A percentile compares a stretch with the other conserved stretches of the same genome.
phyloP scores from a whole-genome alignment of 306 rosid species.

The Sophora flavescens region DNA sequence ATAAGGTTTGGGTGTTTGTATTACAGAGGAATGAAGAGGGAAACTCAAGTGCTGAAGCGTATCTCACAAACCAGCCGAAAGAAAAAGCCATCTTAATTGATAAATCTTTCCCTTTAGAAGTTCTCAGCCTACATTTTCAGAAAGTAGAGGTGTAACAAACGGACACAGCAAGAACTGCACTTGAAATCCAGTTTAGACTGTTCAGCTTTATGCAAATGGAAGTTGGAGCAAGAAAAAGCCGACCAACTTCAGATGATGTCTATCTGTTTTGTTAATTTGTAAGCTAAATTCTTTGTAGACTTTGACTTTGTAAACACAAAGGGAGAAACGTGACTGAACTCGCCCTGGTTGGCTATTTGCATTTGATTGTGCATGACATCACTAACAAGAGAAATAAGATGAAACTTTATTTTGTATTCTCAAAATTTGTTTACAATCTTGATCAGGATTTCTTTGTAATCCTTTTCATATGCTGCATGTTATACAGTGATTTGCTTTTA shows the following conservation, averaged over 20 bases:
- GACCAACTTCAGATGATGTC: slow-evolving; percentile 8
- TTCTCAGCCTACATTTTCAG: slow-evolving; percentile 33
- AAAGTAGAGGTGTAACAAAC: slow-evolving; percentile 25
- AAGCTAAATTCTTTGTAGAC: slow-evolving; percentile 30
- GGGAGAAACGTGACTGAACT: slow-evolving; percentile 12
- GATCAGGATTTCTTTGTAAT: slow-evolving; percentile 28
- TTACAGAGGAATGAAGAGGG: slow-evolving; percentile 71
- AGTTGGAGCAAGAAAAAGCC: slow-evolving; percentile 26
- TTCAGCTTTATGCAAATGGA: slow-evolving; percentile 29
- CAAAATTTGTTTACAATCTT: slow-evolving; percentile 27
- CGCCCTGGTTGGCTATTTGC: slow-evolving; percentile 25
- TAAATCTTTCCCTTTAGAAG: slow-evolving; percentile 23
- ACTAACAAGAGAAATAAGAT: slow-evolving; percentile 19
- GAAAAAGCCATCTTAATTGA: slow-evolving; percentile 69
- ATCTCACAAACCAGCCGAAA: slow-evolving; percentile 61
- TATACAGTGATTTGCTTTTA: slow-evolving; percentile 11
- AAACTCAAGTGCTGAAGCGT: slow-evolving; percentile 63
- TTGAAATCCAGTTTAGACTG: slow-evolving; percentile 24
- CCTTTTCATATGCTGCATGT: slow-evolving; percentile 6
- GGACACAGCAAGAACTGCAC: slow-evolving; percentile 17
- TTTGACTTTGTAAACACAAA: slow-evolving; percentile 1
- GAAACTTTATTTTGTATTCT: slow-evolving; percentile 15
- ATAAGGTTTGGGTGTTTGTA: slow-evolving; percentile 29
- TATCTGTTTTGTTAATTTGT: slow-evolving; percentile 15
- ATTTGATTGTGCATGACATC: slow-evolving; percentile 23